A percentile compares a stretch with the other conserved stretches of the same genome.
Evolutionary conservation across 176 grass and related monocot species (phyloP).

Genomic region (Pontederia paniculata): DNA sequence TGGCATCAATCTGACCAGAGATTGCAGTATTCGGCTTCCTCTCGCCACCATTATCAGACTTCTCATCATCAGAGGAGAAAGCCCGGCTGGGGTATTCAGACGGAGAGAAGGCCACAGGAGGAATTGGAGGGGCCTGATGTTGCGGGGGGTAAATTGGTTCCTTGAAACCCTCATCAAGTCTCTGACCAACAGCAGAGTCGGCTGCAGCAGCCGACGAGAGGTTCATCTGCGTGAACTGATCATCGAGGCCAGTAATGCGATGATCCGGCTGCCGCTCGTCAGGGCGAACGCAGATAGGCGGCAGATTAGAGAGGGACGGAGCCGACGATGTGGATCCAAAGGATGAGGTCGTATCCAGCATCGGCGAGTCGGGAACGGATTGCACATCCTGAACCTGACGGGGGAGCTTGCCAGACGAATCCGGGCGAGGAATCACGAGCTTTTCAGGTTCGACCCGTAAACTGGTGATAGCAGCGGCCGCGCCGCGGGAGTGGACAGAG

Average conservation of each 20-base stretch:
- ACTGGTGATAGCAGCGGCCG: not conserved
- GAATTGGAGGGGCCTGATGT: conserved; percentile 12
- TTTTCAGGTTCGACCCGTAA: not conserved
- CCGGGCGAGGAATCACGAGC: not conserved
- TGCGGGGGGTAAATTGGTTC: not conserved
- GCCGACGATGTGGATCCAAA: conserved; percentile 7
- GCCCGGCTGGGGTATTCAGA: conserved; percentile 38
- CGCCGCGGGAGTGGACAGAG: not conserved
- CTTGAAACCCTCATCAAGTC: conserved; percentile 23
- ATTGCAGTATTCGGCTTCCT: conserved; percentile 33
- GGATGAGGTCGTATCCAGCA: conserved; percentile 3
- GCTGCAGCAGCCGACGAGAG: conserved; percentile 10
- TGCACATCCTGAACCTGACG: not conserved
- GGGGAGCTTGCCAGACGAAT: not conserved
- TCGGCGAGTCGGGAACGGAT: conserved; percentile 1
- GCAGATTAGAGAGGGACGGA: conserved; percentile 7
- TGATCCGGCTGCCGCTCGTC: not conserved
- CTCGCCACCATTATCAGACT: conserved; percentile 59
- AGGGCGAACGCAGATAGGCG: not conserved
- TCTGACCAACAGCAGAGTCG: not conserved
- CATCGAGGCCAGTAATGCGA: not conserved
- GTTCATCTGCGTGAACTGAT: not conserved
- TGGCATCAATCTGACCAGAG: conserved; percentile 5
- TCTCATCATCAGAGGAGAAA: conserved; percentile 60
- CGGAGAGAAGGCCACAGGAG: conserved; percentile 36